These are phyloP conservation scores for Erodium chrysanthum DNA, from an alignment of 441 rosid species.

Conservation along the genomic window DNA sequence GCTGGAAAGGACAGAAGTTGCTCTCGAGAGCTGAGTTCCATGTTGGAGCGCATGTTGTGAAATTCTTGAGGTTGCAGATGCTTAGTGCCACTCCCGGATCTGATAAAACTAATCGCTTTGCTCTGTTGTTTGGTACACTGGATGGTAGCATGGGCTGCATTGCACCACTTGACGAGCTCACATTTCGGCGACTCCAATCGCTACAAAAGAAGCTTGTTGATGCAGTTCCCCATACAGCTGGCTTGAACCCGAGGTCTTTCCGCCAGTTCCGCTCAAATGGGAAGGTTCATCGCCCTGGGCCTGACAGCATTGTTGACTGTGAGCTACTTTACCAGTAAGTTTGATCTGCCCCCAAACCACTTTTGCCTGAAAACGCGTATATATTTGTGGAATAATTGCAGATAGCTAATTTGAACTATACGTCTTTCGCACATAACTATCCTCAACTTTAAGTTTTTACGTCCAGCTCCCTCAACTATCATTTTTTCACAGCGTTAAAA, in stretches of 20 bases:
- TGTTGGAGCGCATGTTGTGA: constrained; percentile 78
- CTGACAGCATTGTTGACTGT: constrained; percentile 88
- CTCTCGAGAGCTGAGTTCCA: constrained; percentile 95
- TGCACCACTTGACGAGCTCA: constrained; percentile 91
- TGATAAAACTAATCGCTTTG: constrained; percentile 91
- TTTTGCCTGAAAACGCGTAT: too few species aligned
- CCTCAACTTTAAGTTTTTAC: too few species aligned
- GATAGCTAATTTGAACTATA: too few species aligned
- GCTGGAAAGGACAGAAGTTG: constrained; percentile 97
- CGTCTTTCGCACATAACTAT: too few species aligned
- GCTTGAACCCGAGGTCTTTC: constrained; percentile 84
- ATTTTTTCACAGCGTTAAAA: too few species aligned
- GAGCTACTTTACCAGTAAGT: constrained; percentile 90
- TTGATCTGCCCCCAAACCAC: background rate
- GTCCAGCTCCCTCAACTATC: too few species aligned
- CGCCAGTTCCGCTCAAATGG: constrained; percentile 77
- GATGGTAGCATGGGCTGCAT: constrained; percentile 93
- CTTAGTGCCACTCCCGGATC: constrained; percentile 51
- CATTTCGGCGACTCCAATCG: constrained; percentile 90
- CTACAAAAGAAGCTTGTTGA: constrained; percentile 85
- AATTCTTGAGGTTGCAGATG: constrained; percentile 87
- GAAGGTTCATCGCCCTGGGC: constrained; percentile 87
- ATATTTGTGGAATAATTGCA: too few species aligned
- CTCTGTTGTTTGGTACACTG: constrained; percentile 76
- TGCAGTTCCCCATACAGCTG: constrained; percentile 87